Conservation (phyloP, 1,284 basidiomycete species). For the Hemileia vastatrix region DNA sequence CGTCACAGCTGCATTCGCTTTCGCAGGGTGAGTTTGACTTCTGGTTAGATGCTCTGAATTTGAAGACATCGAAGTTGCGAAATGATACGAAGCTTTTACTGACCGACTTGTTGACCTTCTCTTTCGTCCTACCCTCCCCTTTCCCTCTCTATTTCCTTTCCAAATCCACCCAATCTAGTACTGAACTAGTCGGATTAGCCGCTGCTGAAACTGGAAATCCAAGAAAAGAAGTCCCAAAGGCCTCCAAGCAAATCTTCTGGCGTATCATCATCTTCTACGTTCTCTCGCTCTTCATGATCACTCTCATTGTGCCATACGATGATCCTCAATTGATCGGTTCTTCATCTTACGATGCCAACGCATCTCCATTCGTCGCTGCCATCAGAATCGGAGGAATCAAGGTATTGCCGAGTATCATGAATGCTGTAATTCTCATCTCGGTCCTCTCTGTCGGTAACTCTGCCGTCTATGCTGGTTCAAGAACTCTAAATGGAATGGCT, state of each 20-base stretch:
- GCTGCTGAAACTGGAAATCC: conserved; percentile 41
- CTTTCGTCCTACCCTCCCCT: too few species aligned
- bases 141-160: too few species aligned
- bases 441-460: conserved; percentile 47
- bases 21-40: conserved; percentile 23
- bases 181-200: conserved; percentile 41
- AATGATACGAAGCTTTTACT: too few species aligned
- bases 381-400: conserved; percentile 46
- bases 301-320: conserved; percentile 36
- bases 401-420: conserved; percentile 48
- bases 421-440: conserved; percentile 47
- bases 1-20: conserved; percentile 40
- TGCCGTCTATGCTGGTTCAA: conserved; percentile 46
- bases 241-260: conserved; percentile 40
- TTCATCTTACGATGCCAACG: conserved; percentile 38
- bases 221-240: conserved; percentile 40
- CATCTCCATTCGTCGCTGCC: conserved; percentile 50
- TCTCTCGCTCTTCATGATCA: conserved; percentile 37
- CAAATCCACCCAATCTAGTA: too few species aligned
- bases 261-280: conserved; percentile 42
- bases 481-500: conserved; percentile 39
- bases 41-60: too few species aligned
- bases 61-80: too few species aligned
- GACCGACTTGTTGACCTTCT: too few species aligned
- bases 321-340: conserved; percentile 26